Evolutionary conservation across 73 alveolate genomes (phyloP), one percentile per base, ranked within the genome.

Genomic region (Symbiodinium pilosum): DNA sequence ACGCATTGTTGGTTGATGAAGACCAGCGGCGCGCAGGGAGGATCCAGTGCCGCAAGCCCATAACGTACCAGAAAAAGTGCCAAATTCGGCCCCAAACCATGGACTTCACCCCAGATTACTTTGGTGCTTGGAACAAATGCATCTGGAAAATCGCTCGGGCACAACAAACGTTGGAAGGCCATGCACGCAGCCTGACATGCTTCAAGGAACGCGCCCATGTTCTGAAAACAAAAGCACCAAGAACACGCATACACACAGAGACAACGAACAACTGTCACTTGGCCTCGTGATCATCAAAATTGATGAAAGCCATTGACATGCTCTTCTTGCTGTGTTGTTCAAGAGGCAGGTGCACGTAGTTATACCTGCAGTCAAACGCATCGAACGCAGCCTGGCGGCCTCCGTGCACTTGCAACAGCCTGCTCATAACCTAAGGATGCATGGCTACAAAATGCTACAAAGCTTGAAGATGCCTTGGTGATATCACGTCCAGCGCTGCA

Each of bases 51-150:
- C 16, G 59, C 84, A 52, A 36, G 14, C n/a, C 94, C 94, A 54
- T 87, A 87, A 36, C 94, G 94, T 14, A 51, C 69, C 12, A 87
- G 20, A 43, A 87, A 87, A 42, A 54, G 94, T 20, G 94, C 94
- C 42, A 87, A 73, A n/a, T 87, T 87, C n/a, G 94, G 94, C 42
- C 94, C 94, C 34, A 87, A 77, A 28, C 94, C 94, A 39, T 87
- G 94, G 52, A 87, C 36, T 18, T 56, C 94, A 4, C 94, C 94
- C 94, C 94, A 87, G 43, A 56, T 44, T 32, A 43, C 94, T 87
- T 87, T 87, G 64, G 94, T 87, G 56, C 94, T 87, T 26, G 94
- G 94, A 52, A 84, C 94, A 43, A 87, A 87, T 40, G 94, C 94
- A 47, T 87, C 85, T 56, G 94, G 84, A 87, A 87, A 87, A 56